Conservation (phyloP, 1,139 yeast genomes). For the Candida glucosophila region DNA sequence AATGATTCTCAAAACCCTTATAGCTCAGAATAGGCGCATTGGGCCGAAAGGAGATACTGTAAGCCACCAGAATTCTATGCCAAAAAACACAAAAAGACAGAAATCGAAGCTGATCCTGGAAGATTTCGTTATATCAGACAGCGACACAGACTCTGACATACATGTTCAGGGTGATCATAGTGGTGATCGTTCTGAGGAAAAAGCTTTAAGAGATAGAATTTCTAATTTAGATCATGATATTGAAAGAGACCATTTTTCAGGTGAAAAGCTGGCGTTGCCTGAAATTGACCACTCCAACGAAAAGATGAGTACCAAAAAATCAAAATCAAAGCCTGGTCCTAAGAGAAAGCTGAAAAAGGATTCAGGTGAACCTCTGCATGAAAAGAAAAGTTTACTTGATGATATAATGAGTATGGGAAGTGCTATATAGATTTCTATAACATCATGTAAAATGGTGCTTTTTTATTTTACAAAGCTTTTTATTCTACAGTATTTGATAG, state of each 20-base stretch:
- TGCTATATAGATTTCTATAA: constrained; percentile 2
- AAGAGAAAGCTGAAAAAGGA: constrained; percentile 2
- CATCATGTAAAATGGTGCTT: too few species aligned
- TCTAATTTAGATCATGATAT: constrained; percentile 1
- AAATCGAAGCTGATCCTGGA: constrained; percentile 1
- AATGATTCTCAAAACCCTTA: constrained; percentile 20
- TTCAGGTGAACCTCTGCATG: background rate
- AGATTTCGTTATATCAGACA: too few species aligned
- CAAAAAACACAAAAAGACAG: constrained; percentile 1
- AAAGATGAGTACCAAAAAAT: background rate
- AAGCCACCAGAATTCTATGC: constrained; percentile 1
- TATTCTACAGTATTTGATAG: constrained; percentile 1
- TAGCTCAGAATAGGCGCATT: constrained; percentile 20
- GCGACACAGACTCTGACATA: too few species aligned
- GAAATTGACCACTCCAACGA: background rate
- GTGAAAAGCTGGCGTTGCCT: background rate
- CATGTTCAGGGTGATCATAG: too few species aligned
- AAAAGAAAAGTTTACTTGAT: constrained; percentile 7
- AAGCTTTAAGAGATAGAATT: background rate
- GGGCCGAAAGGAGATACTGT: constrained; percentile 1
- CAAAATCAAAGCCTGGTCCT: constrained; percentile 1
- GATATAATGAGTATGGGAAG: constrained; percentile 9
- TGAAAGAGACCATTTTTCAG: background rate
- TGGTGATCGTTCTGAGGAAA: background rate
- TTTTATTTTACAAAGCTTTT: background rate